phyloP scores from a whole-genome alignment of 202 grass and related monocot species.

The Sporobolus alterniflorus region DNA sequence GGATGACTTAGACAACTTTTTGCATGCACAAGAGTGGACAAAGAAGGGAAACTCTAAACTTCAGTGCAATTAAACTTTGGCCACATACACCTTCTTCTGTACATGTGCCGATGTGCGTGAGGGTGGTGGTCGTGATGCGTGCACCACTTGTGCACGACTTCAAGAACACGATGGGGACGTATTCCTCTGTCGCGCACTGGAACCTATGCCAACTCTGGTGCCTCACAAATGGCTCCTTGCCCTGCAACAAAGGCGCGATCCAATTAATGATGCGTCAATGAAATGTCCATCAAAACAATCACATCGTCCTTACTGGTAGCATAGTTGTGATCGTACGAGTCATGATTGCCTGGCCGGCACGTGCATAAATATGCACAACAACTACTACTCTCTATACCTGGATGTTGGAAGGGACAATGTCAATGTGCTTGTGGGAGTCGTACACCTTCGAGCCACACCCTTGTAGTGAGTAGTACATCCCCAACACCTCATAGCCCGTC shows the following conservation, averaged over 20 bases:
- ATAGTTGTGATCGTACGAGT: not conserved
- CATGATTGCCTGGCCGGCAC: not conserved
- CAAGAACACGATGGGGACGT: no score
- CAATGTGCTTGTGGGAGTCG: conserved; percentile 46
- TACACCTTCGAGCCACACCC: conserved; percentile 40
- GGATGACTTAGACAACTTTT: not conserved
- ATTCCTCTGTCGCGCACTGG: no score
- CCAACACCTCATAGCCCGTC: conserved; percentile 21
- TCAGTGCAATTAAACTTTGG: not conserved
- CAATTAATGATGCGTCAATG: not conserved
- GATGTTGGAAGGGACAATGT: conserved; percentile 46
- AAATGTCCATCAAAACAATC: not conserved
- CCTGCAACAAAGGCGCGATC: no score
- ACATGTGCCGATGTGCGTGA: no score
- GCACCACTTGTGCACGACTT: no score
- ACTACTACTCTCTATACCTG: no score
- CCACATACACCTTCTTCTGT: not conserved
- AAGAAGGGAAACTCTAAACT: not conserved
- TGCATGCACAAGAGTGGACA: not conserved
- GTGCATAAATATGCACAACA: not conserved
- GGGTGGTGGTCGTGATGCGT: no score
- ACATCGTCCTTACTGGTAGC: not conserved
- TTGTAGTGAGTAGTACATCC: conserved; percentile 32
- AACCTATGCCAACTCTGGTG: no score
- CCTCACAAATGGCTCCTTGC: no score